Base-by-base conservation (phyloP, 2,329 filamentous ascomycete species). In the Biscogniauxia marginata region DNA sequence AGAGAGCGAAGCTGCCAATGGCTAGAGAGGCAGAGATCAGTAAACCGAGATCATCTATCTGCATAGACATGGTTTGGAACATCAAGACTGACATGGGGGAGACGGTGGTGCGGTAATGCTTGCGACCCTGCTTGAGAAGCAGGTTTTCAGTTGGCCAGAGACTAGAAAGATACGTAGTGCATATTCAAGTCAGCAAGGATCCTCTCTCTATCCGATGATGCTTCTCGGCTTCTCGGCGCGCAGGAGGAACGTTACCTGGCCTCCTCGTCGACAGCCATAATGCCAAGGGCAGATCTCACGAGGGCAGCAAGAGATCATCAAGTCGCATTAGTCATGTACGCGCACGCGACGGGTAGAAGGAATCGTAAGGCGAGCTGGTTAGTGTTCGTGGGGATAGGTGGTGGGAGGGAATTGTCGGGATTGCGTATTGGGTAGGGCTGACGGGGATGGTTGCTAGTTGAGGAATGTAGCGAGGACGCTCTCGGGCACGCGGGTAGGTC, bases 1-100 rank as follows among this genome's bases (percentile, higher is more conserved):
- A 96, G 87, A 65, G 96, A 93, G 54, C 93, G 90, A 47, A 99
- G 81, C 75, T 95, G 90, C 86, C 89, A 93, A 75, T 95, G 90
- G 63, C 89, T 93, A 43, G 50, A 45, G 46, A 22, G 23, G 44
- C 39, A 53, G 44, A 52, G 54, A 52, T 57, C 58, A 52, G 49
- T 49, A 45, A 20, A 20, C 46, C 46, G 39, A 46, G 34, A 30
- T 30, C 21, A 53, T 25, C 54, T 52, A 52, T 58, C 55, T 50
- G 45, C 44, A 39, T 22, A 44, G 20, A 25, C 44, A 50, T 55
- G 51, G 9, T 19, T 24, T 11, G 9, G 20, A 23, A 52, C 55
- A 55, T 46, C 54, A 49, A 50, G 46, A 75, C 83, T 63, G 75
- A 89, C 85, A 84, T 83, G 50, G 85, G 85, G 50, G 82, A 81